These are phyloP conservation scores for Spergularia marina DNA, from an alignment of 148 eudicot genomes.

Conservation along the genomic window DNA sequence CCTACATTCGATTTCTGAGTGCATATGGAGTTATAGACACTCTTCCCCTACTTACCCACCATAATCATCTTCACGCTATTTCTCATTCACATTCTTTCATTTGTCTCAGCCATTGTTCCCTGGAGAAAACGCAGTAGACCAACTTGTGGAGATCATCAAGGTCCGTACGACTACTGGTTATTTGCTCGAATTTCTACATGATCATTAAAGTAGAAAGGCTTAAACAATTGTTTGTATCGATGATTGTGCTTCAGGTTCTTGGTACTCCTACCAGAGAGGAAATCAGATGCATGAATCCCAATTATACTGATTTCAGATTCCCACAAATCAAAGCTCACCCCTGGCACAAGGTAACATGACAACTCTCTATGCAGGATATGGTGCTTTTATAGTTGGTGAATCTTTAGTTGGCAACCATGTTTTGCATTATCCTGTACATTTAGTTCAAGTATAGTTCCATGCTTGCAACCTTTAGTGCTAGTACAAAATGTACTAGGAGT, in stretches of 20 bases:
- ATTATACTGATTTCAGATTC: conserved; percentile 91
- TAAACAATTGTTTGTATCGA: neutral
- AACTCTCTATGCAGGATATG: too few relatives aligned
- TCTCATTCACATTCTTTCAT: conserved; percentile 1
- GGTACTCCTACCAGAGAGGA: conserved; percentile 99
- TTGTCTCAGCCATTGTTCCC: conserved; percentile 63
- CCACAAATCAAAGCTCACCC: conserved; percentile 95
- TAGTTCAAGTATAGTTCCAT: neutral
- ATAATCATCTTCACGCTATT: neutral
- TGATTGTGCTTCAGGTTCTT: conserved; percentile 63
- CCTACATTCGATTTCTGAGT: neutral
- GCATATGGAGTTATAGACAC: neutral
- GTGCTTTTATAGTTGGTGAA: neutral
- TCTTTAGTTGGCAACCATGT: neutral
- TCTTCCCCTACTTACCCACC: neutral
- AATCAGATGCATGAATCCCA: conserved; percentile 97
- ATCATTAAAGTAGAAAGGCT: neutral
- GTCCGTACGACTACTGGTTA: conserved; percentile 29
- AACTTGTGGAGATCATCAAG: conserved; percentile 93
- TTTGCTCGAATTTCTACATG: neutral
- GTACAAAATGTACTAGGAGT: neutral
- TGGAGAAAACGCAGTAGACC: conserved; percentile 94
- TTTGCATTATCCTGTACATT: neutral
- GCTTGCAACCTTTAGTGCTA: neutral
- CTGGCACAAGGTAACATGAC: conserved; percentile 77